phyloP scores from a whole-genome alignment of 371 early-diverging fungal genomes.

The Zopfochytrium polystomum region DNA sequence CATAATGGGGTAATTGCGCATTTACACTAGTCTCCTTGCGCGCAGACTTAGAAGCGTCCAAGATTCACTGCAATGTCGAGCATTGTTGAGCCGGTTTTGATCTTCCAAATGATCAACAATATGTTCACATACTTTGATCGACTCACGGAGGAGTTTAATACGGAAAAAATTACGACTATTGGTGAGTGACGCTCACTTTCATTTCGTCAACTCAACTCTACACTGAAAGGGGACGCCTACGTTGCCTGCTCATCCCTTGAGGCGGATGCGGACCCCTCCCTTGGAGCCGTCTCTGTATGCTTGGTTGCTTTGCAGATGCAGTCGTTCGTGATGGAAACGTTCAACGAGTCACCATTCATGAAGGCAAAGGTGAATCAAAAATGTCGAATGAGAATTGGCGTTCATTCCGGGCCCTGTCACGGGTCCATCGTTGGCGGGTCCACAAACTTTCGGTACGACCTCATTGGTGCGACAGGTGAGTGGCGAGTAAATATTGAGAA shows the following conservation, averaged over 20 bases:
- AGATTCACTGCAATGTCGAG: conserved; percentile 48
- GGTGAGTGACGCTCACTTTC: conserved; percentile 46
- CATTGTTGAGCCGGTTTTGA: conserved; percentile 36
- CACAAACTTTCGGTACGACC: conserved; percentile 44
- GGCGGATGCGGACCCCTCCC: no score
- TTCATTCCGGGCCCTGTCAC: conserved; percentile 37
- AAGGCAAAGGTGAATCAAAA: conserved; percentile 22
- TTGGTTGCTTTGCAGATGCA: conserved; percentile 47
- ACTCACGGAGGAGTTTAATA: conserved; percentile 36
- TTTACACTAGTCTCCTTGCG: no score
- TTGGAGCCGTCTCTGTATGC: conserved; percentile 38
- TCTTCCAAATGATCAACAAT: conserved; percentile 45
- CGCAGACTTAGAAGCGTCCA: no score
- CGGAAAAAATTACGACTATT: no score
- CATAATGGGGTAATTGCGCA: conserved; percentile 35
- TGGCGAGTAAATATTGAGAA: no score
- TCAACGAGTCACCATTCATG: conserved; percentile 35
- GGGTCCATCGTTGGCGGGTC: conserved; percentile 49
- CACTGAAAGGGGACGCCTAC: conserved; percentile 24
- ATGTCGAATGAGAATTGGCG: conserved; percentile 41
- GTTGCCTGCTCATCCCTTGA: no score
- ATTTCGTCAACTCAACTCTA: conserved; percentile 27
- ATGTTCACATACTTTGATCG: conserved; percentile 43
- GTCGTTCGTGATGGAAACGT: conserved; percentile 34
- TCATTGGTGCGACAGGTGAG: conserved; percentile 44